Base-by-base conservation (phyloP, 805 yeast species). In the Naumovozyma baii region DNA sequence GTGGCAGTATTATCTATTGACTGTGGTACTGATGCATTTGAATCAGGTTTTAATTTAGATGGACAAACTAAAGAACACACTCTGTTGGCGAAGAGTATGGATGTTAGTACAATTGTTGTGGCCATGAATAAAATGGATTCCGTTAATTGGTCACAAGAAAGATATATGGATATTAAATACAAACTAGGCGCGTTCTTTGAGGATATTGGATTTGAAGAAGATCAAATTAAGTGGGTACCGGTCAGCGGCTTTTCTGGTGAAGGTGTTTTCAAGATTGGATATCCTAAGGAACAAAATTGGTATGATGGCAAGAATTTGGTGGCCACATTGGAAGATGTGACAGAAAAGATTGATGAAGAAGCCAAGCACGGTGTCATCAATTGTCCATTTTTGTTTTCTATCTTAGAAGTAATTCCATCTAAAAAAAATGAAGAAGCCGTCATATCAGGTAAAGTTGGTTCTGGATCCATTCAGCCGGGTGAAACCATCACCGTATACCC, bases 41-140 rank as follows among this genome's bases (percentile, higher is more conserved):
- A 92, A 69, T 90, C 96, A 39, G 98, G 98, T 36, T 90, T 90
- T 60, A 96, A 90, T 68, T 78, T 88, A 62, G 97, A 96, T 54
- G 98, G 98, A 44, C 98, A 90, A 69, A 86, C 97, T 25, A 81
- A 96, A 67, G 97, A 88, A 73, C 98, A 90, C 59, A 94, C 96
- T 3, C 68, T 90, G 41, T 72, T 90, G 56, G 98, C 98, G 43
- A 85, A 86, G 71, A 90, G 96, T 42, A 95, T 90, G 68, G 97
- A 97, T 62, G 94, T 92, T 41, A 83, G 84, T 68, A 80, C 78
- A 62, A 72, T 90, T 50, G 70, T 92, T 44, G 95, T 90, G 38
- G 97, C 84, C 22, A 90, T 90, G 63, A 92, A 90, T 71, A 55
- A 55, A 39, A 48, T 55, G 96, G 99, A 92, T 67, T 85, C 96